phyloP scores from a whole-genome alignment of 202 grass and related monocot genomes.

The Setaria viridis region DNA sequence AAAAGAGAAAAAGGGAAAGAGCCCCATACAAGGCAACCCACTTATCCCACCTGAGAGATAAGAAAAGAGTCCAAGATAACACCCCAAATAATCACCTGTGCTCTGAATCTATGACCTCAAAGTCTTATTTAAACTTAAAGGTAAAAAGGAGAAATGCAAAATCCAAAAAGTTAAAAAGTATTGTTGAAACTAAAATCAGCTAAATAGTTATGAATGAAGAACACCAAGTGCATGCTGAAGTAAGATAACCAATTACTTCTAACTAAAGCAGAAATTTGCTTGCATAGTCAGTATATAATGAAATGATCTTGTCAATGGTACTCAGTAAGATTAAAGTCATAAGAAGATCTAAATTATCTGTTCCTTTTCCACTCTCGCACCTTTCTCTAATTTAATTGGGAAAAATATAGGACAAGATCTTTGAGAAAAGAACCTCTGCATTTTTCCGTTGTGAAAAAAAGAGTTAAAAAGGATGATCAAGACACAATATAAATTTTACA shows the following conservation, averaged over 20 bases:
- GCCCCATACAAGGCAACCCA: too few relatives aligned
- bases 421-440: slow-evolving; percentile 9
- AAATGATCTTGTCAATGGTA: slow-evolving; percentile 14
- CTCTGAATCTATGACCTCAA: slow-evolving; percentile 18
- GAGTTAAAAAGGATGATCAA: slow-evolving; percentile 1
- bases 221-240: not conserved
- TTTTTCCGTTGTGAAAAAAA: not conserved
- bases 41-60: too few relatives aligned
- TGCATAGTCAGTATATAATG: slow-evolving; percentile 9
- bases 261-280: slow-evolving; percentile 19
- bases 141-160: not conserved
- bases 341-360: not conserved
- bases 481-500: slow-evolving; percentile 39
- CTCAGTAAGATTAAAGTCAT: slow-evolving; percentile 13
- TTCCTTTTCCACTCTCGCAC: slow-evolving; percentile 10
- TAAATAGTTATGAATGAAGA: slow-evolving; percentile 21
- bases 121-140: not conserved
- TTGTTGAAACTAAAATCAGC: not conserved
- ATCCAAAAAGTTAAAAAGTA: not conserved
- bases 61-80: too few relatives aligned
- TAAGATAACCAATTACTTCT: not conserved
- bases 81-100: too few relatives aligned
- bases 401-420: slow-evolving; percentile 21
- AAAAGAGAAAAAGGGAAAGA: too few relatives aligned
- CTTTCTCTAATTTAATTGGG: slow-evolving; percentile 33